These are phyloP conservation scores for Phytophthora pistaciae DNA, from an alignment of 352 stramenopile genomes.

Conservation along the genomic window DNA sequence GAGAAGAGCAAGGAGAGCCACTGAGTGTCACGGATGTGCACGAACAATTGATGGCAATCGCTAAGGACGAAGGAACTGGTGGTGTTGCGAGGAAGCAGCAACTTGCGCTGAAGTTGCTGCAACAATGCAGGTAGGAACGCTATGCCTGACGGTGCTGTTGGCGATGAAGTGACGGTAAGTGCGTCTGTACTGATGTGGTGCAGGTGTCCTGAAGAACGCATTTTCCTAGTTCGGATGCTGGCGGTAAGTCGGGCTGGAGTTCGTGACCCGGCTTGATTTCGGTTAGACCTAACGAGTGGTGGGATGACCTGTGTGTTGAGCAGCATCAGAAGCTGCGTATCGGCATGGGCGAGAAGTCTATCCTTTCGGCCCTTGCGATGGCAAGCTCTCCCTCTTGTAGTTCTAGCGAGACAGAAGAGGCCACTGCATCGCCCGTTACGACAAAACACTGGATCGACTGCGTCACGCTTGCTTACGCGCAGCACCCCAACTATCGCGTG, in stretches of 20 bases:
- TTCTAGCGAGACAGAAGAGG: background rate
- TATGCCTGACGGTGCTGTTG: background rate
- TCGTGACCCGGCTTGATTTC: background rate
- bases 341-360: constrained; percentile 84
- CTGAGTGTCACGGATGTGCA: constrained; percentile 65
- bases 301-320: background rate
- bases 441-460: constrained; percentile 57
- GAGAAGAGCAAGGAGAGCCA: constrained; percentile 13
- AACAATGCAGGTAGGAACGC: constrained; percentile 49
- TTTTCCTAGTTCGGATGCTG: constrained; percentile 78
- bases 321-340: constrained; percentile 89
- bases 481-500: constrained; percentile 70
- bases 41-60: constrained; percentile 62
- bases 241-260: constrained; percentile 49
- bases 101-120: constrained; percentile 60
- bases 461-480: constrained; percentile 73
- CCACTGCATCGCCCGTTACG: background rate
- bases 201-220: constrained; percentile 64
- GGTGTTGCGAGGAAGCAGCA: constrained; percentile 71
- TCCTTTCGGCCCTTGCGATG: constrained; percentile 69
- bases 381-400: constrained; percentile 34
- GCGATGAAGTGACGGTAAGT: background rate
- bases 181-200: background rate
- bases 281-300: background rate
- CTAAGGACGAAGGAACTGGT: constrained; percentile 63